Conservation (phyloP, 2,329 filamentous ascomycete genomes). For the Emmonsiellopsis sp. region DNA sequence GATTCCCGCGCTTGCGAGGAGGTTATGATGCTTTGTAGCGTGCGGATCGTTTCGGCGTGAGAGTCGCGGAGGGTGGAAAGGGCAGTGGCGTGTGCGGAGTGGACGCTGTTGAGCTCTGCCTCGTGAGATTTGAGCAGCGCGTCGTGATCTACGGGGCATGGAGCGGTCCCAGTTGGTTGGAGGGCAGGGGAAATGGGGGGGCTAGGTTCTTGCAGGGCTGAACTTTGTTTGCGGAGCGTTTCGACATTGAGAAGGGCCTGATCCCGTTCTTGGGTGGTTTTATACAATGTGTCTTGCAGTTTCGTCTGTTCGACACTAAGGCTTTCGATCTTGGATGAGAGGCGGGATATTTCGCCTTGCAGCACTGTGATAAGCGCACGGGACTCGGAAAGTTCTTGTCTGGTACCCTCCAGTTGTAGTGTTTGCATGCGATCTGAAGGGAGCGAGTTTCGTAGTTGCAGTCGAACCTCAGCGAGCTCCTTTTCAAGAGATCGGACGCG, state of each 20-base stretch:
- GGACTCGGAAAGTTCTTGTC: conserved; percentile 28
- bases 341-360: conserved; percentile 29
- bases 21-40: conserved; percentile 24
- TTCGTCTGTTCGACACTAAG: conserved; percentile 23
- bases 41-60: conserved; percentile 27
- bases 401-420: conserved; percentile 25
- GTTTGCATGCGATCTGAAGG: conserved; percentile 22
- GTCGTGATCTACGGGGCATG: conserved; percentile 5
- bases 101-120: conserved; percentile 26
- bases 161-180: conserved; percentile 2
- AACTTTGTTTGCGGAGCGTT: conserved; percentile 19
- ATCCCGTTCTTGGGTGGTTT: conserved; percentile 22
- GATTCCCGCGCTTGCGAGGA: conserved; percentile 27
- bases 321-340: conserved; percentile 25
- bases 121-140: conserved; percentile 24
- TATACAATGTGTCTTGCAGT: conserved; percentile 21
- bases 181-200: conserved; percentile 21
- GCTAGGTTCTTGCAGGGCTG: conserved; percentile 19
- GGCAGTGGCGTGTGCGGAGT: conserved; percentile 27
- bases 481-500: conserved; percentile 12
- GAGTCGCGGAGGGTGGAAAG: conserved; percentile 28
- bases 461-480: conserved; percentile 21
- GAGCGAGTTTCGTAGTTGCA: conserved; percentile 21
- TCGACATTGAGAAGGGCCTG: conserved; percentile 22
- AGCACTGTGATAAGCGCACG: conserved; percentile 27